Percentiles rank a stretch among this genome's conserved stretches.
Conservation (phyloP, 1,139 yeast species). For the Protomyces macrosporus region DNA sequence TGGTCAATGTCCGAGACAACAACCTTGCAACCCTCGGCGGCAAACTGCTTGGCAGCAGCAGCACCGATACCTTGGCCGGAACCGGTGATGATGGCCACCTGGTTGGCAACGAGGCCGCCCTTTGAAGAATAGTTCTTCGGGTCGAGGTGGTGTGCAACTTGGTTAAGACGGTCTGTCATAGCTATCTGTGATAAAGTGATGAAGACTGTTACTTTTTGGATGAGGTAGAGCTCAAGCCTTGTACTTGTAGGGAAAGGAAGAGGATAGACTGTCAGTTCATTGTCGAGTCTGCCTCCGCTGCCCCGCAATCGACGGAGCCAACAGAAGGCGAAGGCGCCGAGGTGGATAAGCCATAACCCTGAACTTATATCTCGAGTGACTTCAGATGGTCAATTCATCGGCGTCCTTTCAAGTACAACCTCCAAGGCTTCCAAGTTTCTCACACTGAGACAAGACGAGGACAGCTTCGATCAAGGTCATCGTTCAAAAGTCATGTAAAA, state of each 20-base stretch:
- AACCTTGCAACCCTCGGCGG: constrained; percentile 89
- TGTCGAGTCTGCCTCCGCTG: no score
- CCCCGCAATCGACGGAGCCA: no score
- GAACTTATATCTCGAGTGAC: no score
- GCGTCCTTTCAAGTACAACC: no score
- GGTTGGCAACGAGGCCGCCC: constrained; percentile 50
- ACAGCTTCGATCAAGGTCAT: no score
- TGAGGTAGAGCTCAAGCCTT: not conserved
- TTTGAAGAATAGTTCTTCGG: constrained; percentile 3
- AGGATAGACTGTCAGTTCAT: no score
- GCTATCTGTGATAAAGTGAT: not conserved
- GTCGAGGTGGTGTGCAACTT: constrained; percentile 19
- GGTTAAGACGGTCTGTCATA: constrained; percentile 22
- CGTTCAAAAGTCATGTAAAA: no score
- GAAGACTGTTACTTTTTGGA: not conserved
- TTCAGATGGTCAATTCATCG: no score
- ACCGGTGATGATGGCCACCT: constrained; percentile 90
- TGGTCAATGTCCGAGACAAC: constrained; percentile 66
- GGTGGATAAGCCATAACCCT: no score
- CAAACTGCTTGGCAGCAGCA: constrained; percentile 79
- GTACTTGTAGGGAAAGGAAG: not conserved
- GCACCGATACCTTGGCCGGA: constrained; percentile 94
- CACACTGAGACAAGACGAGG: no score
- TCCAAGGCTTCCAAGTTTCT: no score
- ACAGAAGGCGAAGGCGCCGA: no score